These are phyloP conservation scores for Tetrahymena thermophila DNA, from an alignment of 73 alveolate species.

Conservation along the genomic window DNA sequence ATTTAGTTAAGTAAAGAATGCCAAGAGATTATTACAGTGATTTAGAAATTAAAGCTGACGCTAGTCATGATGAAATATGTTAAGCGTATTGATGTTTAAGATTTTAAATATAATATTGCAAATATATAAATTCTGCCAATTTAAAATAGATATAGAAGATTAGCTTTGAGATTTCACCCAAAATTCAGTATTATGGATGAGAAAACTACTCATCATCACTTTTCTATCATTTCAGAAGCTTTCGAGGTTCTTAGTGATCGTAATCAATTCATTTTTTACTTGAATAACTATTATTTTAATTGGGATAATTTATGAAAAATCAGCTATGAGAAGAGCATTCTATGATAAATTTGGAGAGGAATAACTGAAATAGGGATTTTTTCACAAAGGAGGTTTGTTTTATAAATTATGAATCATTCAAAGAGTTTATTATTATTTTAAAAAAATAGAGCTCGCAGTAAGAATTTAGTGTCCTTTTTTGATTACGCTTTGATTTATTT, in stretches of 20 bases:
- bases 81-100: slow-evolving; percentile 41
- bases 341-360: slow-evolving; percentile 87
- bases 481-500: background rate
- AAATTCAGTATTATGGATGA: slow-evolving; percentile 58
- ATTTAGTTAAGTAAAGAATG: slow-evolving; percentile 18
- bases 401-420: too few species aligned
- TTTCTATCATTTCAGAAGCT: slow-evolving; percentile 85
- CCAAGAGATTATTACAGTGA: slow-evolving; percentile 77
- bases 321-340: slow-evolving; percentile 53
- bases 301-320: background rate
- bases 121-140: background rate
- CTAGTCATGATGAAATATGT: slow-evolving; percentile 78
- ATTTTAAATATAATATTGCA: background rate
- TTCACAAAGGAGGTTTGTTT: slow-evolving; percentile 45
- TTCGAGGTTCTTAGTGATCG: slow-evolving; percentile 86
- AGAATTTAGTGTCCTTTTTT: background rate
- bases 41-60: slow-evolving; percentile 70
- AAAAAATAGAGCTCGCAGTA: background rate
- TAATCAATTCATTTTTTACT: background rate
- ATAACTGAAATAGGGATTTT: slow-evolving; percentile 83
- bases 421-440: background rate
- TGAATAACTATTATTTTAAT: background rate
- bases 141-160: slow-evolving; percentile 42
- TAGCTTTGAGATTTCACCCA: slow-evolving; percentile 86
- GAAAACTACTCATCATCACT: slow-evolving; percentile 65